Base-by-base conservation (phyloP, 352 stramenopile genomes). In the Globisporangium barbulae region DNA sequence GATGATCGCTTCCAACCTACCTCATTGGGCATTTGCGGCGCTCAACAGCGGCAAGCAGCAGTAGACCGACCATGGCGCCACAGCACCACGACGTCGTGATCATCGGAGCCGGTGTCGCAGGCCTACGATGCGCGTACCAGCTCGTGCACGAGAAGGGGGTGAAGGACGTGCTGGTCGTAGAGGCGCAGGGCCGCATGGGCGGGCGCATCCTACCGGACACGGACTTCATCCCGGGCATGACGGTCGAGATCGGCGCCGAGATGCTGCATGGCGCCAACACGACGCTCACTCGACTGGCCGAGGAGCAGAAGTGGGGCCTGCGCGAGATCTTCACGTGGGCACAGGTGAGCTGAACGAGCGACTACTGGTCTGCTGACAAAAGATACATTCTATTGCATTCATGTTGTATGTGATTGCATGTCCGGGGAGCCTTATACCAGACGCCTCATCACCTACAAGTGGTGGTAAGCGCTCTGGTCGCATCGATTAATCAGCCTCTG, bases 401-500 rank as follows among this genome's bases (percentile, higher is more conserved):
- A 22, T 53, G 45, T 67, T 70, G 25, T 69, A 12, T 59, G 22
- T 60, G n/a, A 49, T 63, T 58, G 48, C 57, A 60, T 68, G 17
- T 69, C 5, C 35, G 54, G 61, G 41, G 48, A 61, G 33, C 35
- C 49, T 48, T 47, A 53, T 39, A 45, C 42, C 17, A 47, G 19
- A 28, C 25, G 15, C 5, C 10, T 42, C 17, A 3, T 37, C 28
- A 13, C 53, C 17, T 22, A 5, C 9, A 10, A 28, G 25, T 6
- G 10, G 17, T 33, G 37, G 13, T 2, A 30, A 10, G 17, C 15
- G 17, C 47, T 68, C 7, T 54, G 33, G 47, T 42, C 71, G 85
- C 85, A 94, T 90, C 85, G 81, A 94, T 92, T 94, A 92, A 94
- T 94, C 85, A 94, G 85, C 85, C 85, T 85, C 72, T 87, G 81